Evolutionary conservation across 1,139 yeast species (phyloP).

Genomic region (Taphrina populina): DNA sequence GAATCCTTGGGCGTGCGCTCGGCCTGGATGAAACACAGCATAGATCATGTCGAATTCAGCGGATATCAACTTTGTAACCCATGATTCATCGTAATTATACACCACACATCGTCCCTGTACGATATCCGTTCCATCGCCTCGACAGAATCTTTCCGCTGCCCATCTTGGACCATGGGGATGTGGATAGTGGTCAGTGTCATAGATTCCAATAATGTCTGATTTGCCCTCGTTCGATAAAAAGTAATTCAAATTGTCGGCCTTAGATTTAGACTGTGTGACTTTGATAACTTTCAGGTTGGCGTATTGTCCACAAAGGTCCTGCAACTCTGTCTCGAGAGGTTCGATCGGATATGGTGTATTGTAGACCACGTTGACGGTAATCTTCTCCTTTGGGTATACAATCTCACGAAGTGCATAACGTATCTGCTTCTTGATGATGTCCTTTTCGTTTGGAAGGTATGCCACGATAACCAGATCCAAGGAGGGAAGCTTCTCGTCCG

Average conservation of each 20-base stretch:
- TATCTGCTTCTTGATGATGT: slow-evolving; percentile 34
- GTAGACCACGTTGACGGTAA: slow-evolving; percentile 32
- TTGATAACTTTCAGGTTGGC: slow-evolving; percentile 29
- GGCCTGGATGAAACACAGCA: slow-evolving; percentile 33
- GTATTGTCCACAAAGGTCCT: slow-evolving; percentile 17
- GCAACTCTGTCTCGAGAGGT: slow-evolving; percentile 30
- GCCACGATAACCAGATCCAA: slow-evolving; percentile 32
- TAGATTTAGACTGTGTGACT: slow-evolving; percentile 24
- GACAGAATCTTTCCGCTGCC: slow-evolving; percentile 33
- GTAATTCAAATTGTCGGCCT: slow-evolving; percentile 29
- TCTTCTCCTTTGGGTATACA: slow-evolving; percentile 33
- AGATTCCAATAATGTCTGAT: slow-evolving; percentile 32
- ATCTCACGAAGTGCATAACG: slow-evolving; percentile 31
- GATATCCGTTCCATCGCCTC: slow-evolving; percentile 31
- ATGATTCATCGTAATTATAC: slow-evolving; percentile 32
- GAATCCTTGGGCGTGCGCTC: slow-evolving; percentile 31
- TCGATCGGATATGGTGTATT: slow-evolving; percentile 31
- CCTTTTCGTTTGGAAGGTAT: slow-evolving; percentile 30
- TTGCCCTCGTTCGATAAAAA: slow-evolving; percentile 28
- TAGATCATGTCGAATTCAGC: slow-evolving; percentile 34
- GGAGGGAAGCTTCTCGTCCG: slow-evolving; percentile 29
- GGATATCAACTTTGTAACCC: slow-evolving; percentile 32
- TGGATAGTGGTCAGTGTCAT: slow-evolving; percentile 33
- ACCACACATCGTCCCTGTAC: slow-evolving; percentile 33
- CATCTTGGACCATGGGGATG: slow-evolving; percentile 33